Percentiles rank a stretch among this genome's conserved stretches.
These are phyloP conservation scores for Hypoxylon crocopeplum DNA, from an alignment of 495 filamentous ascomycete species.

Conservation along the genomic window DNA sequence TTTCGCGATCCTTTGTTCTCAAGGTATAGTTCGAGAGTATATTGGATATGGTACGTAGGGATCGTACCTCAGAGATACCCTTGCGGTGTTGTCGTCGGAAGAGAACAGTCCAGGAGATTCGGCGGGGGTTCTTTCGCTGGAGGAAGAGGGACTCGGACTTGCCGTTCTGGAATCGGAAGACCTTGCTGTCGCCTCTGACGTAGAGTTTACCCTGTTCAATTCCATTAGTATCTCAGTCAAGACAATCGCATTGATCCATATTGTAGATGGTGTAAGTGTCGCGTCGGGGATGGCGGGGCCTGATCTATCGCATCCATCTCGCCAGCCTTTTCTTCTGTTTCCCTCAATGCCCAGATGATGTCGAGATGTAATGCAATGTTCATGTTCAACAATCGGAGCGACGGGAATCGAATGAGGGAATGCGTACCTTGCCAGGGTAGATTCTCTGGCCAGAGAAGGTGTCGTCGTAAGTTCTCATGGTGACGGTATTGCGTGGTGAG, in stretches of 20 bases:
- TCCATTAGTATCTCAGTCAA: constrained; percentile 24
- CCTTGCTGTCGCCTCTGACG: constrained; percentile 98
- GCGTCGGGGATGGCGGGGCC: neutral
- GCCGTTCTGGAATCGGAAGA: constrained; percentile 99
- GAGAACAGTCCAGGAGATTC: constrained; percentile 97
- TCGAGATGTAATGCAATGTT: too few species aligned
- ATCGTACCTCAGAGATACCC: constrained; percentile 98
- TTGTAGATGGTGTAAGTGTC: neutral
- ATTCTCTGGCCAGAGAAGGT: constrained; percentile 97
- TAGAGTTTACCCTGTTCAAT: constrained; percentile 88
- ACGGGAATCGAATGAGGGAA: neutral
- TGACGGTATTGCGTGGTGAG: constrained; percentile 60
- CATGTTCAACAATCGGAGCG: neutral
- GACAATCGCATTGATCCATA: constrained; percentile 7
- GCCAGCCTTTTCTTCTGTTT: neutral
- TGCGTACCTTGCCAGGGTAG: constrained; percentile 97
- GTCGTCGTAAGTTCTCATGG: constrained; percentile 98
- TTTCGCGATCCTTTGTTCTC: neutral
- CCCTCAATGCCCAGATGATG: neutral
- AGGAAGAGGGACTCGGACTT: constrained; percentile 99
- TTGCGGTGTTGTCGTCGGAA: constrained; percentile 99
- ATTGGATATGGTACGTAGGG: constrained; percentile 20
- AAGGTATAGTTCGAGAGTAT: neutral
- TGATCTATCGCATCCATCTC: constrained; percentile 6
- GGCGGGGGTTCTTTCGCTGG: constrained; percentile 99